Evolutionary conservation across 495 filamentous ascomycete genomes (phyloP).

Genomic region (Aspergillus ostianus): DNA sequence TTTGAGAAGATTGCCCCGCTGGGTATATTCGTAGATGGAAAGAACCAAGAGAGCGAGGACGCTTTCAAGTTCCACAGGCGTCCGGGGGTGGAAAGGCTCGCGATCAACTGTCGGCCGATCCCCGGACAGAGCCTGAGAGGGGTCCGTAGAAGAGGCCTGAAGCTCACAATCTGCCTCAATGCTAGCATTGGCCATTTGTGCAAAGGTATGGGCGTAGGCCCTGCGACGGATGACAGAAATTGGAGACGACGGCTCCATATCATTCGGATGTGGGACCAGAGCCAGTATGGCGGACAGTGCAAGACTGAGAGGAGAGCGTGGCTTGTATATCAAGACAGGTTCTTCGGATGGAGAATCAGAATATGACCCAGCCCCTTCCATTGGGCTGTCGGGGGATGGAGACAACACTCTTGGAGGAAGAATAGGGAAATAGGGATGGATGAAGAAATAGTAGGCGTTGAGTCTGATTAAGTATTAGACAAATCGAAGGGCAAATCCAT

Average conservation of each 20-base stretch:
- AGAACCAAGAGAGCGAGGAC: slow-evolving; percentile 56
- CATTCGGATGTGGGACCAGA: slow-evolving; percentile 53
- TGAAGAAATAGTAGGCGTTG: slow-evolving; percentile 60
- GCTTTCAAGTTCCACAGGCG: slow-evolving; percentile 53
- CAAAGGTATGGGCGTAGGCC: slow-evolving; percentile 53
- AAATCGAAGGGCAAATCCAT: neutral
- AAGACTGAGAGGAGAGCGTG: slow-evolving; percentile 53
- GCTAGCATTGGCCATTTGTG: slow-evolving; percentile 51
- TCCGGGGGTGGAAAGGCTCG: slow-evolving; percentile 48
- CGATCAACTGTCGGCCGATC: slow-evolving; percentile 42
- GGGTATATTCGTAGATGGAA: slow-evolving; percentile 59
- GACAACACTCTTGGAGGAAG: slow-evolving; percentile 50
- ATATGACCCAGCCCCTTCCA: slow-evolving; percentile 41
- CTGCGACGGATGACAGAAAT: slow-evolving; percentile 49
- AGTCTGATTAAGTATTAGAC: slow-evolving; percentile 41
- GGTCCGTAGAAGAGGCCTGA: slow-evolving; percentile 51
- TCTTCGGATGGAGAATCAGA: slow-evolving; percentile 43
- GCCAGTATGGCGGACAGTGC: slow-evolving; percentile 56
- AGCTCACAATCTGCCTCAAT: slow-evolving; percentile 59
- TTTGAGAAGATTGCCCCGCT: slow-evolving; percentile 60
- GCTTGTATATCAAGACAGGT: slow-evolving; percentile 38
- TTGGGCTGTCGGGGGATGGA: slow-evolving; percentile 42
- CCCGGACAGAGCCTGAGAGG: slow-evolving; percentile 49
- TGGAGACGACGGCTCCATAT: slow-evolving; percentile 42
- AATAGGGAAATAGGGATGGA: slow-evolving; percentile 59